phyloP scores from a whole-genome alignment of 345 rosid species.

The Passiflora organensis region DNA sequence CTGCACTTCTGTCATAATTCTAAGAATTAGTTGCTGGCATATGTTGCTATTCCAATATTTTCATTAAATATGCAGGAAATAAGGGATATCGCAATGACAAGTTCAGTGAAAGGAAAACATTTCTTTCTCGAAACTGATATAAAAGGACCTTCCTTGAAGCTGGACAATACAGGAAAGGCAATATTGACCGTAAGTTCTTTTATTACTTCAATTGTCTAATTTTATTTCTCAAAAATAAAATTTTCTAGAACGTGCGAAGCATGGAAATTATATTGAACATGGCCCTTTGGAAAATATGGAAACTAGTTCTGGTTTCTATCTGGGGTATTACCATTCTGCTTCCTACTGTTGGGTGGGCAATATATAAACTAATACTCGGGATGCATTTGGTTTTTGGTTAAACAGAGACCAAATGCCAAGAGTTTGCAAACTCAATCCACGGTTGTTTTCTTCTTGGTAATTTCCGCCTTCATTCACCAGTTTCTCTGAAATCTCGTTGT shows the following conservation, averaged over 20 bases:
- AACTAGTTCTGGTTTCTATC: no score
- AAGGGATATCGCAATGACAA: conserved; percentile 67
- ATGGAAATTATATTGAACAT: no score
- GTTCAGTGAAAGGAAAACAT: conserved; percentile 58
- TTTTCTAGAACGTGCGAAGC: no score
- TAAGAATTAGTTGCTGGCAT: no score
- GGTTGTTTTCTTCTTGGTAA: neutral
- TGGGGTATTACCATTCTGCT: no score
- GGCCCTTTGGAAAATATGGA: no score
- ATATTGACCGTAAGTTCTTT: conserved; percentile 62
- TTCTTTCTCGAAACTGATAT: conserved; percentile 86
- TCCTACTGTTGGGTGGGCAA: neutral
- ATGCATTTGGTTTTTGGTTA: neutral
- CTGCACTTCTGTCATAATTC: no score
- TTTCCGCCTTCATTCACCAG: neutral
- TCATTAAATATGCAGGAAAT: conserved; percentile 46
- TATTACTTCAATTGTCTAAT: neutral
- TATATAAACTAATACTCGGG: neutral
- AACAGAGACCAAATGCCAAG: no score
- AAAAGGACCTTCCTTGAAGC: conserved; percentile 79
- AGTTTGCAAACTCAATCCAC: no score
- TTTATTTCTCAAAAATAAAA: neutral
- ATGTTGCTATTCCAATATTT: no score
- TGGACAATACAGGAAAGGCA: conserved; percentile 89
- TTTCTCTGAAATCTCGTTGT: conserved; percentile 5